Conservation (phyloP, 2,329 filamentous ascomycete genomes). For the Dothideomycetes sp. region DNA sequence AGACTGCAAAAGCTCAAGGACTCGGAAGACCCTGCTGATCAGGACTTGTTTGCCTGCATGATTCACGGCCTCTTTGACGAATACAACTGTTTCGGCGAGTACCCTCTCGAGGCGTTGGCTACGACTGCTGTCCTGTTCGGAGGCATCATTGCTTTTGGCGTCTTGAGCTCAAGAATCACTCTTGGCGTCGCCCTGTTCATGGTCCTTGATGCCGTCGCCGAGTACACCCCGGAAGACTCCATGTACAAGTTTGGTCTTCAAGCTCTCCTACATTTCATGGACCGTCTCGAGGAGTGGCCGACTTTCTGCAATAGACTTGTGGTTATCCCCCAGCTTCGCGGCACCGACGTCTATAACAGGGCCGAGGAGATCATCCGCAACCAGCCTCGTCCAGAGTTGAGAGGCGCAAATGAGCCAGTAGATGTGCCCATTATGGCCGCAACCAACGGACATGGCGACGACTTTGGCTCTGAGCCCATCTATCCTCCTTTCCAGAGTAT, state of each 20-base stretch:
- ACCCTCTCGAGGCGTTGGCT: constrained; percentile 88
- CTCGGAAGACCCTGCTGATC: constrained; percentile 71
- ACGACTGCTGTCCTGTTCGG: constrained; percentile 95
- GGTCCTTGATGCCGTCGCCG: constrained; percentile 91
- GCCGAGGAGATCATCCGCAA: constrained; percentile 70
- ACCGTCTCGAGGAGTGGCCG: constrained; percentile 85
- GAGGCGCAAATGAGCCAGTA: no score
- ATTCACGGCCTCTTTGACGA: constrained; percentile 96
- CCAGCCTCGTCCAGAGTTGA: constrained; percentile 36
- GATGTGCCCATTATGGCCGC: constrained; percentile 20
- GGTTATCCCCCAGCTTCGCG: constrained; percentile 69
- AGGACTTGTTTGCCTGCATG: constrained; percentile 97
- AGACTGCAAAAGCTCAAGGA: constrained; percentile 79
- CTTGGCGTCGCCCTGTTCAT: constrained; percentile 91
- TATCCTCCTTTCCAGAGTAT: constrained; percentile 68
- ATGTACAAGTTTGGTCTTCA: constrained; percentile 99
- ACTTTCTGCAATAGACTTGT: constrained; percentile 80
- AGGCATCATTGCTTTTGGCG: constrained; percentile 86
- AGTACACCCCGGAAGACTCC: constrained; percentile 68
- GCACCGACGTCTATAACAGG: constrained; percentile 65
- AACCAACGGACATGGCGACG: constrained; percentile 62
- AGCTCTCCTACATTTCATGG: constrained; percentile 78
- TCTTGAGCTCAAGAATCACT: constrained; percentile 71
- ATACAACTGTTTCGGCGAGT: constrained; percentile 89
- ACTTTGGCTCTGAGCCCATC: constrained; percentile 49